These are phyloP conservation scores for Penicillium psychrosexuale DNA, from an alignment of 2,329 filamentous ascomycete genomes.

Conservation along the genomic window DNA sequence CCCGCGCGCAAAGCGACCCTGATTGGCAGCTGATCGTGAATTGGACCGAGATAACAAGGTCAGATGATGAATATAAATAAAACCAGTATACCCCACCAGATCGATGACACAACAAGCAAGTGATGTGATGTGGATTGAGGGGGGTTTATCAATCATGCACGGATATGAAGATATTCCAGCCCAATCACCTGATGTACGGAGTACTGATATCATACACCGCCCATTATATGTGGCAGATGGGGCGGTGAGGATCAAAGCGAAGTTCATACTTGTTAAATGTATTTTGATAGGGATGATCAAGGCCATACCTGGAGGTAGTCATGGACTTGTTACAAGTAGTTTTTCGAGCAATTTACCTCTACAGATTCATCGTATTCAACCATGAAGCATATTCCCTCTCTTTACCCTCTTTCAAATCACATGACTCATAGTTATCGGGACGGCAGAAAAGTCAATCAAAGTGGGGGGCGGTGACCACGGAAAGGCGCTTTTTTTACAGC, in stretches of 20 bases:
- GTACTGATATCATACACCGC: constrained; percentile 7
- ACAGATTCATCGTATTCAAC: not conserved
- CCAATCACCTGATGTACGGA: constrained; percentile 22
- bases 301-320: not conserved
- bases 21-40: constrained; percentile 4
- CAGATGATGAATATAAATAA: not conserved
- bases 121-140: constrained; percentile 9
- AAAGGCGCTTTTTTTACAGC: constrained; percentile 5
- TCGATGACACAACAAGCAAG: constrained; percentile 1
- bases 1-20: constrained; percentile 4
- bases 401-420: not conserved
- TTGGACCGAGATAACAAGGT: not conserved
- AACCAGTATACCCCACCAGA: not conserved
- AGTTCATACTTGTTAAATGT: not conserved
- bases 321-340: not conserved
- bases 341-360: too few relatives aligned
- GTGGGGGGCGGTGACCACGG: constrained; percentile 14
- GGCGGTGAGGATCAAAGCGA: not conserved
- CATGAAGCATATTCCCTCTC: not conserved
- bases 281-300: not conserved
- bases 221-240: not conserved
- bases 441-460: constrained; percentile 11
- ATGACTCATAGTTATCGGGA: constrained; percentile 5
- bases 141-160: constrained; percentile 11
- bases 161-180: constrained; percentile 26